Conservation (phyloP, 192 early-diverging fungal genomes). For the Linnemannia exigua region DNA sequence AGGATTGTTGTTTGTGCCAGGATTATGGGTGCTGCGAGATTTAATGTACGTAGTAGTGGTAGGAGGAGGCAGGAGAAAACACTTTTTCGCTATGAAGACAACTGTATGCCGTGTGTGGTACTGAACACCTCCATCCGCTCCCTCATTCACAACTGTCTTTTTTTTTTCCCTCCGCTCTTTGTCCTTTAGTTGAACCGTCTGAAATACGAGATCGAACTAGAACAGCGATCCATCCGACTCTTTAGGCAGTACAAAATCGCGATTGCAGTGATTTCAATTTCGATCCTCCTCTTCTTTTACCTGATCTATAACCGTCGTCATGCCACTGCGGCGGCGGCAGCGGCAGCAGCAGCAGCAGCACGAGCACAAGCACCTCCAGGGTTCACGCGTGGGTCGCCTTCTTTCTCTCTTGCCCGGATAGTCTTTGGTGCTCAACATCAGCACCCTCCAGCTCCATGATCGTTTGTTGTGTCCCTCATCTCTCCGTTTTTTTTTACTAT, state of each 20-base stretch:
- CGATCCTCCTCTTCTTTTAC: constrained; percentile 13
- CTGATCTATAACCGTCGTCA: constrained; percentile 9
- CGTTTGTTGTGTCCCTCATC: too few species aligned
- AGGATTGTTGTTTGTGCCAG: constrained; percentile 47
- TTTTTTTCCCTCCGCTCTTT: neutral
- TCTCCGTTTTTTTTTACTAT: too few species aligned
- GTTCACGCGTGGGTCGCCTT: neutral
- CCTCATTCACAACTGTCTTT: too few species aligned
- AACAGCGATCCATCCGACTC: constrained; percentile 36
- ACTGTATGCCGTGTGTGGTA: too few species aligned
- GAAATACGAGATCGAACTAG: constrained; percentile 43
- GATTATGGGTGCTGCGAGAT: constrained; percentile 41
- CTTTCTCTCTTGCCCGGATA: neutral
- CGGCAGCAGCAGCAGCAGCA: neutral
- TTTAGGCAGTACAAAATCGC: constrained; percentile 53
- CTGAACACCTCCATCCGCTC: too few species aligned
- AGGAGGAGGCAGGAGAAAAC: neutral
- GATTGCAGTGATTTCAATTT: constrained; percentile 16
- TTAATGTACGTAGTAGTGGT: constrained; percentile 26
- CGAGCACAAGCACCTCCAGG: neutral
- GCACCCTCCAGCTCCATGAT: neutral
- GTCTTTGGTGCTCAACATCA: neutral
- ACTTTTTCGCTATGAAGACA: too few species aligned
- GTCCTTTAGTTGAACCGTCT: constrained; percentile 37
- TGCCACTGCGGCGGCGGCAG: neutral